Base-by-base conservation (phyloP, 306 rosid genomes). In the Boehmeria nivea region DNA sequence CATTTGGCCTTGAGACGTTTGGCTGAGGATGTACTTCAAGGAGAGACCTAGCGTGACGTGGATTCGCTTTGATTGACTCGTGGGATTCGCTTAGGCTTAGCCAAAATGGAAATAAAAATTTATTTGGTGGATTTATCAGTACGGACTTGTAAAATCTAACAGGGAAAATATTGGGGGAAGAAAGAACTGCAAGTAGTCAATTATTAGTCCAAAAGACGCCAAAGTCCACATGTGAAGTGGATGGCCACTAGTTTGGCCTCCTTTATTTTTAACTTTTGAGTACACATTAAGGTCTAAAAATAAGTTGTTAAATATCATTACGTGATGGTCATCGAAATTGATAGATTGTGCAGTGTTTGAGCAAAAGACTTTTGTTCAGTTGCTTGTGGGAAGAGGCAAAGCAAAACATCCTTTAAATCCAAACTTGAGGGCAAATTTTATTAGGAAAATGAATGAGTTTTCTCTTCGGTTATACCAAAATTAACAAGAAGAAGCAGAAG, bases 401-500 rank as follows among this genome's bases (percentile, higher is more conserved):
- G 31, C 28, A 48, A 31, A 6, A 10, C 9, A 31, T 0, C 8
- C 36, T 31, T 31, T 21, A 31, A 27, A 6, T 38, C 3, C 3
- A 11, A n/a, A n/a, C n/a, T n/a, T n/a, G n/a, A n/a, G n/a, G 45
- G n/a, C 45, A 51, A 43, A 43, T n/a, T 6, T 21, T 16, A 16
- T 20, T 43, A 37, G 20, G n/a, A n/a, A n/a, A n/a, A n/a, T n/a
- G n/a, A n/a, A n/a, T n/a, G n/a, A n/a, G n/a, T n/a, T 16, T 52
- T 45, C 10, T 23, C 17, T 17, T 31, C 12, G 3, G 33, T 4
- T 39, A 40, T 65, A 20, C 63, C 60, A 58, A 42, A 34, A 17
- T 59, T 42, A 24, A 15, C 4, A 45, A 23, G 9, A 20, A 40
- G 54, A 34, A 28, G n/a, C n/a, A n/a, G 42, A 72, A 66, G 61